These are phyloP conservation scores for Hydnomerulius pinastri DNA, from an alignment of 768 basidiomycete species.

Conservation along the genomic window DNA sequence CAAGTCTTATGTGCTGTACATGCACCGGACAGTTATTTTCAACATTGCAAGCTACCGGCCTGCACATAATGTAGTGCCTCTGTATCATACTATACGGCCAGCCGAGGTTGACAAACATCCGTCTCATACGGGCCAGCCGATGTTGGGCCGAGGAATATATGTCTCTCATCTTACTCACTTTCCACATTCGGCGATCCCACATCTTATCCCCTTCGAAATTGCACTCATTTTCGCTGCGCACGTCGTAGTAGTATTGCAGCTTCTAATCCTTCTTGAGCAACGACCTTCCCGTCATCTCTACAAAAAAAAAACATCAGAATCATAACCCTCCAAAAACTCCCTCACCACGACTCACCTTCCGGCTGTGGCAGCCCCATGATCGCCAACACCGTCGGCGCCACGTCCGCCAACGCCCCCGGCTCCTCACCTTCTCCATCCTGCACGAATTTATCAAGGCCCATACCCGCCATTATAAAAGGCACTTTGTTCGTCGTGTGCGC, in stretches of 20 bases:
- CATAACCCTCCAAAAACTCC: too few relatives aligned
- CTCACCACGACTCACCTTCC: constrained; percentile 47
- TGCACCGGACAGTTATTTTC: too few relatives aligned
- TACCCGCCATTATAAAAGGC: constrained; percentile 85
- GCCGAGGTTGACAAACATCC: too few relatives aligned
- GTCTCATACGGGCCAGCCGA: too few relatives aligned
- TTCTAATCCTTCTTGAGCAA: constrained; percentile 29
- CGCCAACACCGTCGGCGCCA: constrained; percentile 86
- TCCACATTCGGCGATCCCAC: not conserved
- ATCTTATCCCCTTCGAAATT: not conserved
- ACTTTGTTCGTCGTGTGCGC: constrained; percentile 89
- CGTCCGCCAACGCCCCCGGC: constrained; percentile 81
- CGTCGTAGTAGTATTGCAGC: not conserved
- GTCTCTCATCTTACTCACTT: too few relatives aligned
- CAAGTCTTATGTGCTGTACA: too few relatives aligned
- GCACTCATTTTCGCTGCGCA: not conserved
- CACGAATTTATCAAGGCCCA: constrained; percentile 55
- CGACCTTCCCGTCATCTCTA: constrained; percentile 33
- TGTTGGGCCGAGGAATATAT: too few relatives aligned
- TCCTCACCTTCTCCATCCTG: constrained; percentile 58
- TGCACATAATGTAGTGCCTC: too few relatives aligned
- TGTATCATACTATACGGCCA: too few relatives aligned
- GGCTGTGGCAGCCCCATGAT: constrained; percentile 74
- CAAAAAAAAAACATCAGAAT: constrained; percentile 1
- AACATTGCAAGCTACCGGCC: too few relatives aligned